Evolutionary conservation across 2,329 filamentous ascomycete species (phyloP).

Genomic region (Aspergillus fischeri): DNA sequence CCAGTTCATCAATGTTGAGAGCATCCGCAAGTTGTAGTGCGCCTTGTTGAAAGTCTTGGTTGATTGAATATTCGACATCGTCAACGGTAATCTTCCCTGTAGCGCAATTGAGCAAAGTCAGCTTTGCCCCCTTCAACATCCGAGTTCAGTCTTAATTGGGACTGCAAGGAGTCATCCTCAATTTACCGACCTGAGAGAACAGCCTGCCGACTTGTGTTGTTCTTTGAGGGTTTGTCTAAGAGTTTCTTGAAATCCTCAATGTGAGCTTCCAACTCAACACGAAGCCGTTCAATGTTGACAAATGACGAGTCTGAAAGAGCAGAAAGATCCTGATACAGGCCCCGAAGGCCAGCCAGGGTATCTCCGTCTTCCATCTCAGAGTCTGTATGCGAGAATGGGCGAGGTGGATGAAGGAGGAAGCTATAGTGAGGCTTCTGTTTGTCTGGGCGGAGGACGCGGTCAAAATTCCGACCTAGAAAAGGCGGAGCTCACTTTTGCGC

Average conservation of each 20-base stretch:
- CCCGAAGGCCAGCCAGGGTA: conserved; percentile 72
- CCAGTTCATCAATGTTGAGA: conserved; percentile 82
- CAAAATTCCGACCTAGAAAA: conserved; percentile 30
- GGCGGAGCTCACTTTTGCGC: conserved; percentile 8
- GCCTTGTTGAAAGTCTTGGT: conserved; percentile 81
- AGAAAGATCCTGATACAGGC: conserved; percentile 79
- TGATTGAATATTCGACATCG: conserved; percentile 72
- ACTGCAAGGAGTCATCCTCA: not conserved
- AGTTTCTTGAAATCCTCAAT: conserved; percentile 65
- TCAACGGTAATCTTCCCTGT: conserved; percentile 71
- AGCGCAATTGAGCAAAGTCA: conserved; percentile 15
- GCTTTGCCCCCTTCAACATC: not conserved
- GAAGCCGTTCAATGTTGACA: conserved; percentile 65
- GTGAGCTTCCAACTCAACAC: conserved; percentile 61
- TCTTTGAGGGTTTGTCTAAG: conserved; percentile 71
- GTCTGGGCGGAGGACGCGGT: conserved; percentile 33
- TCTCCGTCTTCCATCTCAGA: conserved; percentile 66
- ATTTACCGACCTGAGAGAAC: conserved; percentile 60
- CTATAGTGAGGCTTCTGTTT: conserved; percentile 25
- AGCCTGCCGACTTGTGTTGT: conserved; percentile 67
- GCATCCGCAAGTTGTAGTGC: conserved; percentile 79
- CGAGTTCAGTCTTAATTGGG: not conserved
- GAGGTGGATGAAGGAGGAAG: conserved; percentile 12
- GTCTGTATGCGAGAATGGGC: conserved; percentile 29
- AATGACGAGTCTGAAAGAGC: conserved; percentile 69